Base-by-base conservation (phyloP, 2,329 filamentous ascomycete genomes). In the Ascochyta clinopodiicola region DNA sequence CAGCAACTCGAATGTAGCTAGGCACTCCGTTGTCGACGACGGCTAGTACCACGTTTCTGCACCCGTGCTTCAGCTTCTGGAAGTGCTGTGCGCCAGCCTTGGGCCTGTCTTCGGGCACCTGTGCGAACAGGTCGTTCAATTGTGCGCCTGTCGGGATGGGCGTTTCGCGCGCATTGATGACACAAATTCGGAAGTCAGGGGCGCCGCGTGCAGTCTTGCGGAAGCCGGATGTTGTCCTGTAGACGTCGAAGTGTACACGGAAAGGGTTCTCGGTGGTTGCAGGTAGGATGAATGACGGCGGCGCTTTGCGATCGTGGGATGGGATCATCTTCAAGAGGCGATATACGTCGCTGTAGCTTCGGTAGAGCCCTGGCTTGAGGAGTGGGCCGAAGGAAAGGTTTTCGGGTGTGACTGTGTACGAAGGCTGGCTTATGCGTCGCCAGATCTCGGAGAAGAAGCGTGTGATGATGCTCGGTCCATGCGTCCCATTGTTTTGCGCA, bases 11-110 rank as follows among this genome's bases (percentile, higher is more conserved):
- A 68, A 97, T 81, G 72, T 94, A 98, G 73, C 94, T 98, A 40
- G 93, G 89, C 21, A 98, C 83, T 0, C 95, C 95, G 60, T 92
- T 85, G 72, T 98, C 95, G 31, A 97, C 92, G 2, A 98, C 85
- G 0, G 93, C 95, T 22, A 99, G 74, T 31, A 97, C 81, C 29
- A 95, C 90, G 74, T 91, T 95, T 61, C 91, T 85, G 73, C 89
- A 87, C 1, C 92, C 95, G 68, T 96, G 87, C 75, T 92, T 94
- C 60, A 98, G 78, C 56, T 90, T 86, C 68, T 88, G 85, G 70
- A 96, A 95, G 61, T 93, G 76, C 60, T 83, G 76, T 7, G 77
- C 76, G 12, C 76, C 71, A 72, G 80, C 67, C 70, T 85, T 72
- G 0, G 85, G 88, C 1, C 87, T 85, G 56, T 88, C 84, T 59